Conservation (phyloP, 306 rosid species). For the Benincasa hispida region DNA sequence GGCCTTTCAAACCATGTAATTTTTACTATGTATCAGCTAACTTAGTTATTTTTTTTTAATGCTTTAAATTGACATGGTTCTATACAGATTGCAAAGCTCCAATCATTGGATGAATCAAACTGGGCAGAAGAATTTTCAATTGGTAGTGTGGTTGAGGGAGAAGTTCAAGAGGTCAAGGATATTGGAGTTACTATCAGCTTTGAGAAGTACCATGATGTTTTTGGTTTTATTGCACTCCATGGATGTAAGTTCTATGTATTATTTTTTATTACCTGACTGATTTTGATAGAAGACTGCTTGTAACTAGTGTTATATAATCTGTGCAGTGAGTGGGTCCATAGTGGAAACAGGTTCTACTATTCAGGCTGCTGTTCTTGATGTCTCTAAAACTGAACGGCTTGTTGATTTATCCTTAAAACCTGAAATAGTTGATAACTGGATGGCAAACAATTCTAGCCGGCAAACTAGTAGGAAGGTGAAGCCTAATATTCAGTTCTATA, state of each 20-base stretch:
- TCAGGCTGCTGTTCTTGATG: constrained; percentile 76
- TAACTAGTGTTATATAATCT: constrained; percentile 4
- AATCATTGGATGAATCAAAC: constrained; percentile 24
- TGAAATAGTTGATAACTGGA: constrained; percentile 34
- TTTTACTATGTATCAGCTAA: neutral
- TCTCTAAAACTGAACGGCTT: constrained; percentile 57
- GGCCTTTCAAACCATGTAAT: neutral
- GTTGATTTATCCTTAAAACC: constrained; percentile 70
- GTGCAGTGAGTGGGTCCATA: constrained; percentile 43
- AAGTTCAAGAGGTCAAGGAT: constrained; percentile 61
- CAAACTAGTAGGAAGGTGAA: constrained; percentile 54
- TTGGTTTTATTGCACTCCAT: constrained; percentile 64
- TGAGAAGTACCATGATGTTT: constrained; percentile 55
- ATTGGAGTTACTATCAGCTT: constrained; percentile 62
- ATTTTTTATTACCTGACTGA: constrained; percentile 4
- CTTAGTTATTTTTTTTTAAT: neutral
- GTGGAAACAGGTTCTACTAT: constrained; percentile 51
- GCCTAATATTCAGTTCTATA: neutral
- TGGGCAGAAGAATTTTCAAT: constrained; percentile 58
- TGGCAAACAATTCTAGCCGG: constrained; percentile 31
- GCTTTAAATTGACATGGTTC: neutral
- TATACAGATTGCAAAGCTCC: constrained; percentile 57
- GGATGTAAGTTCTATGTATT: constrained; percentile 44
- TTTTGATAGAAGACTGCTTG: constrained; percentile 6
- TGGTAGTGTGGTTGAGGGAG: constrained; percentile 55